Evolutionary conservation across 148 eudicot species (phyloP).

Genomic region (Drosera capensis): DNA sequence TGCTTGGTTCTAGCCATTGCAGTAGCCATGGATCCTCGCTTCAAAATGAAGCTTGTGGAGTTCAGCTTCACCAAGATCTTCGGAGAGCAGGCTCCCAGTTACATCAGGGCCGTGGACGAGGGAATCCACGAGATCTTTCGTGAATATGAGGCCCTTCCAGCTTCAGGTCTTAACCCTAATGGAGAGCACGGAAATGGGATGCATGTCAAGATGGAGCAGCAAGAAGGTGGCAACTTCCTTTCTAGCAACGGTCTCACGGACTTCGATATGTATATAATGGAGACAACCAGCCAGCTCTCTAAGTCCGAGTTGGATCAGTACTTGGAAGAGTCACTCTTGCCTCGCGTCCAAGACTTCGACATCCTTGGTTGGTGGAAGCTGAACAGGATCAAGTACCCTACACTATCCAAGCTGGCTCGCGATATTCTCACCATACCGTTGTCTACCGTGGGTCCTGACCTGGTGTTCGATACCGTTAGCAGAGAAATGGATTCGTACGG

Average conservation of each 20-base stretch:
- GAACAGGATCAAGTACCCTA: too few relatives aligned
- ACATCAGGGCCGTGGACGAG: conserved; percentile 49
- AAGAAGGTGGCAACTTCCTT: conserved; percentile 16
- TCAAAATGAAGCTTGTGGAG: conserved; percentile 89
- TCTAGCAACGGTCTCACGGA: conserved; percentile 64
- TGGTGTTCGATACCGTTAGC: conserved; percentile 27
- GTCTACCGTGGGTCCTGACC: too few relatives aligned
- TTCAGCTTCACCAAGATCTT: conserved; percentile 79
- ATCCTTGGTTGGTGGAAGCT: too few relatives aligned
- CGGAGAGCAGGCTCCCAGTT: conserved; percentile 47
- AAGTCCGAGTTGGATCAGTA: conserved; percentile 84
- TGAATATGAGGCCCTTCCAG: conserved; percentile 53
- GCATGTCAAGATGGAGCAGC: conserved; percentile 18
- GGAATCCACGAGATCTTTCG: conserved; percentile 78
- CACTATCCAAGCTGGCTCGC: too few relatives aligned
- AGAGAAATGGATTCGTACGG: conserved; percentile 50
- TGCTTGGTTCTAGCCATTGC: conserved; percentile 65
- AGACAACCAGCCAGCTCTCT: conserved; percentile 61
- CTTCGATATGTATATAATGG: conserved; percentile 82
- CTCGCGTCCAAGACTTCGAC: too few relatives aligned
- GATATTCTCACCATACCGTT: too few relatives aligned
- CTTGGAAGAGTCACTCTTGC: too few relatives aligned
- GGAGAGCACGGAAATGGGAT: conserved; percentile 27
- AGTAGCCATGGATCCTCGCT: too few relatives aligned
- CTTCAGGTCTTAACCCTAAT: conserved; percentile 26